Conservation (phyloP, 1,139 yeast species). For the Saccharomyces pastorianus region DNA sequence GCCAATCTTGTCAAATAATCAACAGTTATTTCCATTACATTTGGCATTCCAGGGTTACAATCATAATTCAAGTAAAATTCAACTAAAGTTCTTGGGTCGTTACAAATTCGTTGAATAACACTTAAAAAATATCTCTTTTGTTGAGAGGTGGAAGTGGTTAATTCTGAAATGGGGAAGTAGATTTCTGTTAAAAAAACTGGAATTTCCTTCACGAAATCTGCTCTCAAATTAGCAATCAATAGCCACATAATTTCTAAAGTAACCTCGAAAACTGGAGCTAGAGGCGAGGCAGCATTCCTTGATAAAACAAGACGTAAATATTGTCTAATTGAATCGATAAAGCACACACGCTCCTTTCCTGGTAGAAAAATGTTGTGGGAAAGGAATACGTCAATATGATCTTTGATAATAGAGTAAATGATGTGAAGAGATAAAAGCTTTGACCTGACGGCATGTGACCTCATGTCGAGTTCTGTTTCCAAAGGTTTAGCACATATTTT, state of each 20-base stretch:
- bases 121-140: constrained; percentile 83
- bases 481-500: constrained; percentile 76
- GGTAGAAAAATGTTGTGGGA: constrained; percentile 56
- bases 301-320: constrained; percentile 76
- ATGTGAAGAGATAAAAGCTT: constrained; percentile 82
- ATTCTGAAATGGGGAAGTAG: constrained; percentile 87
- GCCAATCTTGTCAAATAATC: constrained; percentile 73
- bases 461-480: constrained; percentile 75
- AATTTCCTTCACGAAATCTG: constrained; percentile 83
- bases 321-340: constrained; percentile 77
- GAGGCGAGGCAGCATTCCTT: constrained; percentile 85
- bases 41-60: constrained; percentile 79
- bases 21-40: constrained; percentile 73
- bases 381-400: constrained; percentile 76
- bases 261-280: constrained; percentile 87
- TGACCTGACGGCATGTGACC: constrained; percentile 86
- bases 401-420: constrained; percentile 75
- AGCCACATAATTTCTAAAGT: constrained; percentile 92
- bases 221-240: constrained; percentile 69
- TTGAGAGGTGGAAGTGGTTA: constrained; percentile 84
- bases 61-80: constrained; percentile 93
- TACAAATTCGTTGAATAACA: constrained; percentile 69
- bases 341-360: constrained; percentile 51
- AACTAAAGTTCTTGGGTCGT: constrained; percentile 82
- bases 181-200: constrained; percentile 91